Percentiles rank a stretch among this genome's conserved stretches.
Evolutionary conservation across 2,329 filamentous ascomycete genomes (phyloP).

Genomic region (Arthrinium phaeospermum): DNA sequence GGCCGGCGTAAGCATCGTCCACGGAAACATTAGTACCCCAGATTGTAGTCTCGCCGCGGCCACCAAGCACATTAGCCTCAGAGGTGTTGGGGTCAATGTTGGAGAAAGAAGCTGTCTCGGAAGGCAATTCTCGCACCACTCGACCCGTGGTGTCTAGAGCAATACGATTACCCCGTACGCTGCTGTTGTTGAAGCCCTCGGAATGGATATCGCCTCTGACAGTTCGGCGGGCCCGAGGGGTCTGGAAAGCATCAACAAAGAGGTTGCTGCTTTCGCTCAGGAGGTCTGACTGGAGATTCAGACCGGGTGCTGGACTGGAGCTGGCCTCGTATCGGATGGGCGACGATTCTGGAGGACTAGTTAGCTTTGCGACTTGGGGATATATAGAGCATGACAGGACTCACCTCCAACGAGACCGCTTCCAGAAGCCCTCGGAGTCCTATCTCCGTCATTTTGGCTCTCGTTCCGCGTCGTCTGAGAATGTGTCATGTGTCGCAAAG

Average conservation of each 20-base stretch:
- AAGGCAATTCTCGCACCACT: constrained; percentile 62
- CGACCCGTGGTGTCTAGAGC: constrained; percentile 65
- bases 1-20: constrained; percentile 82
- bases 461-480: constrained; percentile 54
- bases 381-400: constrained; percentile 27
- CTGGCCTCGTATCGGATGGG: constrained; percentile 90
- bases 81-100: constrained; percentile 82
- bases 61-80: constrained; percentile 87
- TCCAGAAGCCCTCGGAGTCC: constrained; percentile 72
- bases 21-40: constrained; percentile 99
- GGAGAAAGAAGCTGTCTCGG: constrained; percentile 65
- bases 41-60: constrained; percentile 80
- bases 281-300: constrained; percentile 70
- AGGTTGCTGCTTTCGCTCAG: constrained; percentile 85
- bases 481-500: constrained; percentile 63
- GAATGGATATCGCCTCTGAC: constrained; percentile 88
- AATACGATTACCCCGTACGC: constrained; percentile 58
- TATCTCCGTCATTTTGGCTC: constrained; percentile 61
- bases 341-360: constrained; percentile 74
- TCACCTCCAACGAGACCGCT: constrained; percentile 65
- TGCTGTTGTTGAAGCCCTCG: constrained; percentile 67
- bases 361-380: constrained; percentile 16
- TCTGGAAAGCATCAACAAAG: constrained; percentile 73
- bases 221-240: constrained; percentile 57
- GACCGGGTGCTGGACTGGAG: constrained; percentile 77